phyloP scores from a whole-genome alignment of 2,329 filamentous ascomycete genomes.

The Pestalotiopsis sp. region DNA sequence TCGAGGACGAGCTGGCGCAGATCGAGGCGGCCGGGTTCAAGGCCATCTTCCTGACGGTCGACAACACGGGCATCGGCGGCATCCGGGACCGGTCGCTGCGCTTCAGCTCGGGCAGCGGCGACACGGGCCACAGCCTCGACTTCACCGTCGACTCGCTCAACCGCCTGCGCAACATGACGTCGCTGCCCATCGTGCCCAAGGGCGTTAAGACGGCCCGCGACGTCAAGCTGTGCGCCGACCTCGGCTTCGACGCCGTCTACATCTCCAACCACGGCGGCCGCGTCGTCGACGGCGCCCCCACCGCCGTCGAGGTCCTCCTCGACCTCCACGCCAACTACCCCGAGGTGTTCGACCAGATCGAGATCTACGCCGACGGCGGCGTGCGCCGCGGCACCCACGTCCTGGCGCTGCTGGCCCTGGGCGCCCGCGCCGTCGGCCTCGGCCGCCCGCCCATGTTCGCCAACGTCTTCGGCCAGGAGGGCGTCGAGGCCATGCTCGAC shows the following conservation, averaged over 20 bases:
- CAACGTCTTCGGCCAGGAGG: conserved; percentile 48
- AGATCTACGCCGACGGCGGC: conserved; percentile 35
- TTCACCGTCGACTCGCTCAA: neutral
- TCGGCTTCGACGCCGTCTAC: conserved; percentile 31
- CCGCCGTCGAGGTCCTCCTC: conserved; percentile 30
- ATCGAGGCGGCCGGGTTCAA: conserved; percentile 18
- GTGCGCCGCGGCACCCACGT: conserved; percentile 35
- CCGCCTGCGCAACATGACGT: conserved; percentile 17
- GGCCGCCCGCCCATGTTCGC: conserved; percentile 50
- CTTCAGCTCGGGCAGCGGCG: conserved; percentile 10
- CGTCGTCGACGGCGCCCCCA: conserved; percentile 31
- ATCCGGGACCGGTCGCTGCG: conserved; percentile 15
- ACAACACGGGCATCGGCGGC: conserved; percentile 15
- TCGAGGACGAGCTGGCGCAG: conserved; percentile 13
- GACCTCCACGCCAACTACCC: conserved; percentile 30
- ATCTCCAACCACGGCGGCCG: conserved; percentile 38
- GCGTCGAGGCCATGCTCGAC: conserved; percentile 42
- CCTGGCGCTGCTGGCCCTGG: conserved; percentile 34
- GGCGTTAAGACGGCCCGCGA: conserved; percentile 35
- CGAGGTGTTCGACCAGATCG: conserved; percentile 29
- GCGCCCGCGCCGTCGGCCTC: conserved; percentile 37
- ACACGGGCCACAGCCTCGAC: neutral
- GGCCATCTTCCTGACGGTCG: conserved; percentile 21
- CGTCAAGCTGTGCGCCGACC: conserved; percentile 26
- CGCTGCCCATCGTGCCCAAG: conserved; percentile 32